These are phyloP conservation scores for Ulota crispa DNA, from an alignment of 225 moss, liverwort and hornwort species.

Conservation along the genomic window DNA sequence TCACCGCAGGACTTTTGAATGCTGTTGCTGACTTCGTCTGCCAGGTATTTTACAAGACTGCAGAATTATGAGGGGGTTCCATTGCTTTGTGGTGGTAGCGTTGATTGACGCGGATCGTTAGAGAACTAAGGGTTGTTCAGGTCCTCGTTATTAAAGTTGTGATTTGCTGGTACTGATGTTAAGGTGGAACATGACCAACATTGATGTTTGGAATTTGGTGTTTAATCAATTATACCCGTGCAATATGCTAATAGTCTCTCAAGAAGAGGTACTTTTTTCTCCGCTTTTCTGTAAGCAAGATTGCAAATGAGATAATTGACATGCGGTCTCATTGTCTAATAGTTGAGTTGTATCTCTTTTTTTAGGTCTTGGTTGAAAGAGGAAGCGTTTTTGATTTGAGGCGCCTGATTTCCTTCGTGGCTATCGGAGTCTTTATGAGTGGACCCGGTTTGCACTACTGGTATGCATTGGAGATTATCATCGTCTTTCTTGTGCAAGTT, in stretches of 20 bases:
- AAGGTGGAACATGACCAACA: background rate
- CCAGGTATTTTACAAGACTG: conserved; percentile 43
- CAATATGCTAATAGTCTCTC: background rate
- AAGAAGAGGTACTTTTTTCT: background rate
- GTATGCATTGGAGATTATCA: conserved; percentile 32
- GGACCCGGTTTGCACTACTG: conserved; percentile 96
- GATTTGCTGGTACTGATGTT: background rate
- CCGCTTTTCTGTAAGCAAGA: background rate
- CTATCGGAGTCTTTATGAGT: conserved; percentile 83
- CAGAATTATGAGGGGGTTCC: background rate
- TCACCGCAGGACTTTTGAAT: conserved; percentile 64
- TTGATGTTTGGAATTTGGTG: background rate
- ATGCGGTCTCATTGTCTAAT: background rate
- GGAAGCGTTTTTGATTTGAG: conserved; percentile 46
- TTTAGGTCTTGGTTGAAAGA: conserved; percentile 54
- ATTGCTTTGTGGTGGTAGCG: background rate
- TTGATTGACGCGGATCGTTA: background rate
- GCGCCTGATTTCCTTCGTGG: conserved; percentile 66
- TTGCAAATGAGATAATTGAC: background rate
- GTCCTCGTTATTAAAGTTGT: background rate
- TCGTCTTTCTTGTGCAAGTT: background rate
- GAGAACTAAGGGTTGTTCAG: conserved; percentile 2
- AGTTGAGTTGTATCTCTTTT: conserved; percentile 4
- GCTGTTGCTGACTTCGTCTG: conserved; percentile 60
- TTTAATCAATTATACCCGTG: background rate